phyloP scores from a whole-genome alignment of 2,329 filamentous ascomycete genomes.

The Exophiala sp. region DNA sequence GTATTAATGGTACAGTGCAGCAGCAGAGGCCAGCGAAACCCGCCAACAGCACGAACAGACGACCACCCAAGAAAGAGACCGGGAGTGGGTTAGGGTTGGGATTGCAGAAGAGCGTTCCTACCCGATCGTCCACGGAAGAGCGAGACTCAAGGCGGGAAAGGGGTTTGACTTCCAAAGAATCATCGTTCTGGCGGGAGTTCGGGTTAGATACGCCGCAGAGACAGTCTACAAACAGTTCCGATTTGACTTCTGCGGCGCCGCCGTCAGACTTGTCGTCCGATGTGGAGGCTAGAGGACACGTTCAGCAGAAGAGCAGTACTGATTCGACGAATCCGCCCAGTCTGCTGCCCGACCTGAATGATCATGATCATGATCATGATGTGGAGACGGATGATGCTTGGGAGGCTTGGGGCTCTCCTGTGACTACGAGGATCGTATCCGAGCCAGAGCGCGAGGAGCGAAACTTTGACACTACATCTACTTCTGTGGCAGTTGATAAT shows the following conservation, averaged over 20 bases:
- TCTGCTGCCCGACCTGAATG: slow-evolving; percentile 21
- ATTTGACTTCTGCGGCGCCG: neutral
- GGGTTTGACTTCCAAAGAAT: slow-evolving; percentile 36
- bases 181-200: slow-evolving; percentile 48
- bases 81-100: slow-evolving; percentile 37
- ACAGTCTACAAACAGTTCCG: slow-evolving; percentile 2
- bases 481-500: too few relatives aligned
- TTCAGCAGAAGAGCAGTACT: slow-evolving; percentile 21
- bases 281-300: slow-evolving; percentile 21
- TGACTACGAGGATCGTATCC: slow-evolving; percentile 5
- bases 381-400: slow-evolving; percentile 46
- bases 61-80: neutral
- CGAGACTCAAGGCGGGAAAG: neutral
- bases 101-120: slow-evolving; percentile 14
- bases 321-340: slow-evolving; percentile 25
- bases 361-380: slow-evolving; percentile 35
- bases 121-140: neutral
- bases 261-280: neutral
- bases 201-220: slow-evolving; percentile 44
- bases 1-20: slow-evolving; percentile 49
- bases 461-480: too few relatives aligned
- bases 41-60: neutral
- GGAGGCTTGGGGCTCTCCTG: slow-evolving; percentile 52
- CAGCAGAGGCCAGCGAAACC: slow-evolving; percentile 32
- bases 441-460: neutral